Evolutionary conservation across 176 grass and related monocot genomes (phyloP), one percentile per base, ranked within the genome.

Genomic region (Musa schizocarpa): DNA sequence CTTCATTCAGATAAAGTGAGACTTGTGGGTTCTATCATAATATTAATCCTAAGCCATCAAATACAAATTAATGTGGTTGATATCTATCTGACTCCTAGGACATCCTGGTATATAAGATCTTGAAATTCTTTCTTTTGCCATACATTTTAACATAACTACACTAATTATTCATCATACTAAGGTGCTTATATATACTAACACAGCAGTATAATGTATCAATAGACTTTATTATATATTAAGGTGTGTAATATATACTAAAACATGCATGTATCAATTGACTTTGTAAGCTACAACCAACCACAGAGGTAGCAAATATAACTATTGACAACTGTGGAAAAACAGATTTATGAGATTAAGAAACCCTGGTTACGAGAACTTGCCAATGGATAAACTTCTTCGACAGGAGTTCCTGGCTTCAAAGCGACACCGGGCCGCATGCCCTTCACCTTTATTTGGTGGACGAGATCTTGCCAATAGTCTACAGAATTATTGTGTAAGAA

Each of bases 351-450:
- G 52, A 54, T 23, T 29, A 8, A 69, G 54, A 56, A 1, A 11
- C 63, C 9, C 43, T 64, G 22, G 11, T 82, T 68, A 76, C 3
- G 43, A 70, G 9, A 20, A 70, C 68, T 89, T 93, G 86, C 91
- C 71, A 99, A 85, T 50, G 91, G 85, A 52, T 82, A 95, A 79
- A 99, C 81, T 75, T 99, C 88, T 63, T 99, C 88, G 67, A 99
- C 82, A 26, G 91, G 86, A 72, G 96, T 99, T 34, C 85, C 88
- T 66, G 88, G 91, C 76, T 82, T 94, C 84, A 99, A 89, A 69
- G 96, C 92, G 76, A 99, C 96, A 82, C 96, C 96, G 58, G 91
- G 91, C 3, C 68, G 77, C 96, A 99, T 99, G 48, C 91, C 95
- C 62, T 86, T 94, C 64, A 69, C 55, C 82, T 88, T 99, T 64